Base-by-base conservation (phyloP, 495 filamentous ascomycete genomes). In the Penicillium argentinense region DNA sequence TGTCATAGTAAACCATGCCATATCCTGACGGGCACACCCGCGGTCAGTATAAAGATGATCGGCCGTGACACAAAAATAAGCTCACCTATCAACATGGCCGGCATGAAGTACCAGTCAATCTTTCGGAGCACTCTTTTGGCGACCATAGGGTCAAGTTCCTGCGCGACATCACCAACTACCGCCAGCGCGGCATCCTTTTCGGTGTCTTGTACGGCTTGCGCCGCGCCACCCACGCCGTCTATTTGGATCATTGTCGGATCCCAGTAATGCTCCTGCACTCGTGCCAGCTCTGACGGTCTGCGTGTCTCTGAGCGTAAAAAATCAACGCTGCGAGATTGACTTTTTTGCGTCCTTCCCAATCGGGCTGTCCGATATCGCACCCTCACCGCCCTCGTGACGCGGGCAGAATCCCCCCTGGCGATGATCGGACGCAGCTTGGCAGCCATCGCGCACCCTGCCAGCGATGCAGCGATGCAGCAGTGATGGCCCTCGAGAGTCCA, bases 1-100 rank as follows among this genome's bases (percentile, higher is more conserved):
- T 90, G 62, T 90, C 86, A 57, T 87, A 89, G 61, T 88, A 90
- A 5, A 88, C 84, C 37, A 90, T 71, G 9, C 85, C 85, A 68
- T 88, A 82, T 2, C 77, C 70, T 74, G 46, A 25, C n/a, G 3
- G 36, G 6, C n/a, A 24, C 18, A 21, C 29, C 14, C 26, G 23
- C 21, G 29, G 21, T 8, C n/a, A 18, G 23, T n/a, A 6, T 8
- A 30, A 9, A 13, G 9, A 9, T 11, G 1, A 16, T 39, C n/a
- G n/a, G n/a, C n/a, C n/a, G n/a, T n/a, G n/a, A n/a, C n/a, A n/a
- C n/a, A n/a, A n/a, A n/a, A n/a, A 4, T 12, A 9, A 28, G 45
- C 54, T 22, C 67, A 69, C 83, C 85, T 45, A 88, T 68, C 23
- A 83, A 66, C 84, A 89, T 88, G 3, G 78, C 76, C 0, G 86